A percentile compares a stretch with the other conserved stretches of the same genome.
Evolutionary conservation across 768 basidiomycete species (phyloP).

Genomic region (Pleurotus ostreatus): DNA sequence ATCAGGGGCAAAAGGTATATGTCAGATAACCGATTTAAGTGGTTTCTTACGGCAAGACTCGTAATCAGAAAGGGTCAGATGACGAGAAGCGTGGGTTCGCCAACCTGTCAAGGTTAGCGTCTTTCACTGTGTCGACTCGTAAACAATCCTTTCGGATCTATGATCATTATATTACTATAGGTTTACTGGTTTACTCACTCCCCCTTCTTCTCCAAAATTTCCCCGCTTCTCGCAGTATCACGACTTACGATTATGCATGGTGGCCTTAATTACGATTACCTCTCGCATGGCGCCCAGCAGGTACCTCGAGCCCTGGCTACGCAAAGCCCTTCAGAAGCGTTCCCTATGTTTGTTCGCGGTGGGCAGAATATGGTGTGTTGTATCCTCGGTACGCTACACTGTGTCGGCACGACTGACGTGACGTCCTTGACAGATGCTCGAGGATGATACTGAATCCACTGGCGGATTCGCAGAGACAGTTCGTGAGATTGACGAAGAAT

Average conservation of each 20-base stretch:
- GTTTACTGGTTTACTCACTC: neutral
- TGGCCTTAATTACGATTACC: neutral
- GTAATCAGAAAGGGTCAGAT: slow-evolving; percentile 9
- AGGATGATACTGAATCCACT: neutral
- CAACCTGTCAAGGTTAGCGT: slow-evolving; percentile 7
- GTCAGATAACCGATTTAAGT: slow-evolving; percentile 8
- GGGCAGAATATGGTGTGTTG: neutral
- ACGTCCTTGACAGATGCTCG: neutral
- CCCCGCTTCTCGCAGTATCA: neutral
- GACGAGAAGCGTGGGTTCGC: slow-evolving; percentile 8
- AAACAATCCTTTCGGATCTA: slow-evolving; percentile 5
- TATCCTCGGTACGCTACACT: neutral
- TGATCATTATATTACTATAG: slow-evolving; percentile 6
- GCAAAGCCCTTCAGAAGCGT: neutral
- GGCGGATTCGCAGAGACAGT: slow-evolving; percentile 3
- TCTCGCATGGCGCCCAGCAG: slow-evolving; percentile 3
- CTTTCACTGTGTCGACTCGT: neutral
- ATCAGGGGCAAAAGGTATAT: neutral
- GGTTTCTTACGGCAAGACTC: slow-evolving; percentile 3
- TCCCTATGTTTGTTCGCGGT: neutral
- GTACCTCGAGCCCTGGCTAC: neutral
- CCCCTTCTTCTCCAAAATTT: neutral
- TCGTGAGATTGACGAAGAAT: neutral
- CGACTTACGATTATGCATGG: neutral
- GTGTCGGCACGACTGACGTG: neutral